These are phyloP conservation scores for Coelastrella sp. DNA, from an alignment of 139 green algal genomes.

Conservation along the genomic window DNA sequence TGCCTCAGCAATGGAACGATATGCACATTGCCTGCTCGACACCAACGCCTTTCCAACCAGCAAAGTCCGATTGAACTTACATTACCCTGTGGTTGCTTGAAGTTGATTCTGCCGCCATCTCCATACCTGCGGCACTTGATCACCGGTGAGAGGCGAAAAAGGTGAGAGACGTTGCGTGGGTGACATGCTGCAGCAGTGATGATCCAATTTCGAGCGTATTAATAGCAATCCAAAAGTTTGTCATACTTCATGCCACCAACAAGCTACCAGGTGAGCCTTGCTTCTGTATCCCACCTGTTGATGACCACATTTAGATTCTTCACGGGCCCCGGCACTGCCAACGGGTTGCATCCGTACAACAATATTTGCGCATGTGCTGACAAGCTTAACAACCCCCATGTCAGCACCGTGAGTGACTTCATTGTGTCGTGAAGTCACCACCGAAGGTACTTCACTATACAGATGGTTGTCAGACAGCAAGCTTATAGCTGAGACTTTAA, in stretches of 20 bases:
- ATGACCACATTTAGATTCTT: background rate
- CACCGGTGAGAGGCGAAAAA: background rate
- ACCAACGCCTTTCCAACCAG: no score
- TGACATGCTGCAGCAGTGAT: no score
- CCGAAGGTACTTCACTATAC: no score
- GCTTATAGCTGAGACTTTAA: no score
- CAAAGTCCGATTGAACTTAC: background rate
- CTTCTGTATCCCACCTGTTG: background rate
- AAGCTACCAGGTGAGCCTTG: no score
- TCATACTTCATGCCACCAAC: no score
- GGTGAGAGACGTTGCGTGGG: no score
- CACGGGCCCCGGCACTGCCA: background rate
- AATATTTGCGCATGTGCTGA: background rate
- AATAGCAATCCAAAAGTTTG: no score
- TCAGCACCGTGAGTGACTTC: background rate
- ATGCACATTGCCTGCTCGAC: no score
- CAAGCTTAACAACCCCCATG: background rate
- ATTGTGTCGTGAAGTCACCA: background rate
- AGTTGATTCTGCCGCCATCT: constrained; percentile 1
- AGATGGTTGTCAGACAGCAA: no score
- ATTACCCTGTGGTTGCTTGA: background rate
- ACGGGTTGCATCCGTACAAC: background rate
- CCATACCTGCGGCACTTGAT: background rate
- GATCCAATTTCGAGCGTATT: no score
- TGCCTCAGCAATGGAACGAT: no score